Percentiles rank a stretch among this genome's conserved stretches.
These are phyloP conservation scores for Cantharellus cinnabarinus DNA, from an alignment of 768 basidiomycete genomes.

Conservation along the genomic window DNA sequence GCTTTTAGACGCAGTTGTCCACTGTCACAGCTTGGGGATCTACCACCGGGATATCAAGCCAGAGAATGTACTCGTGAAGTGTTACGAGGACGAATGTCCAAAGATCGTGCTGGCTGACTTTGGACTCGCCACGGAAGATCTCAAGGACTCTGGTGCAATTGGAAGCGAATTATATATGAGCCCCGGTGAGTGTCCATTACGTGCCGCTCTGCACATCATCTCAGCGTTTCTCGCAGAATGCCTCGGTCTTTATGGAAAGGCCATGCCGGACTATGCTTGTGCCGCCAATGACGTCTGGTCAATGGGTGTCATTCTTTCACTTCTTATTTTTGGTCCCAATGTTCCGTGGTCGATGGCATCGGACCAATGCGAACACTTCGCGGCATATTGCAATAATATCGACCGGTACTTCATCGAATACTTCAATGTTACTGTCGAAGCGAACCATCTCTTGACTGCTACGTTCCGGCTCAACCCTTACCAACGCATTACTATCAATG, in stretches of 20 bases:
- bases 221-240: slow-evolving; percentile 11
- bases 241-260: slow-evolving; percentile 15
- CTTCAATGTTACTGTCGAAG: not conserved
- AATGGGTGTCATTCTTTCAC: slow-evolving; percentile 41
- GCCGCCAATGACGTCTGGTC: slow-evolving; percentile 35
- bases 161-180: slow-evolving; percentile 27
- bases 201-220: slow-evolving; percentile 3
- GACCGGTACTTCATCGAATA: not conserved
- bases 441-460: not conserved
- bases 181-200: slow-evolving; percentile 17
- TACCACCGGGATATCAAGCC: slow-evolving; percentile 97
- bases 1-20: slow-evolving; percentile 79
- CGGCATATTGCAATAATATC: not conserved
- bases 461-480: not conserved
- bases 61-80: slow-evolving; percentile 37
- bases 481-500: not conserved
- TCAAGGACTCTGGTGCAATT: slow-evolving; percentile 22
- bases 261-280: slow-evolving; percentile 23
- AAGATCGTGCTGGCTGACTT: slow-evolving; percentile 80
- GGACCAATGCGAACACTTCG: not conserved
- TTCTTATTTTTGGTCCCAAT: slow-evolving; percentile 25
- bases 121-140: slow-evolving; percentile 38
- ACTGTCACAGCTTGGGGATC: slow-evolving; percentile 79
- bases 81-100: slow-evolving; percentile 28
- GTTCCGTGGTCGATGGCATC: not conserved